A percentile compares a stretch with the other conserved stretches of the same genome.
Evolutionary conservation across 345 rosid species (phyloP).

Genomic region (Diplotaxis tenuifolia): DNA sequence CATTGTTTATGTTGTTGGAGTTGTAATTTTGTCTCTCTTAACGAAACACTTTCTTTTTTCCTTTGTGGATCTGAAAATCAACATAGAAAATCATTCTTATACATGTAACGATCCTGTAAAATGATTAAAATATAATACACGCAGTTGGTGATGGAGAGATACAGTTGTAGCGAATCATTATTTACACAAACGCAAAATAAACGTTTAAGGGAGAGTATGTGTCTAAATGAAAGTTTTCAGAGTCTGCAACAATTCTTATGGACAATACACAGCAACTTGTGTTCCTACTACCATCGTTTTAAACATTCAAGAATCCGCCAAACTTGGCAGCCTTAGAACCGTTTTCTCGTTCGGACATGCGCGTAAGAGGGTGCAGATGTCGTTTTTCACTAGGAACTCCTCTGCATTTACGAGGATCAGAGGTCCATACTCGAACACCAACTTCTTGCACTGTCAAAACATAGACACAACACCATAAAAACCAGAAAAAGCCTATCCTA

Average conservation of each 20-base stretch:
- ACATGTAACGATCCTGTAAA: neutral
- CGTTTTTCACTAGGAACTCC: constrained; percentile 73
- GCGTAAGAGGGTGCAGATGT: constrained; percentile 67
- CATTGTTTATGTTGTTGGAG: neutral
- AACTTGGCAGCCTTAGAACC: constrained; percentile 11
- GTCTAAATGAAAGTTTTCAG: constrained; percentile 13
- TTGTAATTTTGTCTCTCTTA: neutral
- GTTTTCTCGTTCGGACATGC: constrained; percentile 51
- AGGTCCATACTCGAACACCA: constrained; percentile 91
- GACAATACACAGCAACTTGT: neutral
- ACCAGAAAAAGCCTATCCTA: neutral
- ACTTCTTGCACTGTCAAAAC: constrained; percentile 64
- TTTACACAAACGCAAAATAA: constrained; percentile 23
- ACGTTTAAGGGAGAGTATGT: neutral
- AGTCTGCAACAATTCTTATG: constrained; percentile 16
- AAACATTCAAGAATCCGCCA: constrained; percentile 33
- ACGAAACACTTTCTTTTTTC: neutral
- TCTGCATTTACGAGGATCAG: constrained; percentile 67
- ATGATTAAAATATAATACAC: neutral
- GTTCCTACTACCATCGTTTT: constrained; percentile 6
- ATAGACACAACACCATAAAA: neutral
- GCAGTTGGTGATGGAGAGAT: neutral
- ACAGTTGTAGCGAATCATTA: constrained; percentile 13
- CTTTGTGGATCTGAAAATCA: neutral
- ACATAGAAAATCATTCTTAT: too few relatives aligned